Base-by-base conservation (phyloP, 2,329 filamentous ascomycete species). In the Thermothelomyces thermophilus region DNA sequence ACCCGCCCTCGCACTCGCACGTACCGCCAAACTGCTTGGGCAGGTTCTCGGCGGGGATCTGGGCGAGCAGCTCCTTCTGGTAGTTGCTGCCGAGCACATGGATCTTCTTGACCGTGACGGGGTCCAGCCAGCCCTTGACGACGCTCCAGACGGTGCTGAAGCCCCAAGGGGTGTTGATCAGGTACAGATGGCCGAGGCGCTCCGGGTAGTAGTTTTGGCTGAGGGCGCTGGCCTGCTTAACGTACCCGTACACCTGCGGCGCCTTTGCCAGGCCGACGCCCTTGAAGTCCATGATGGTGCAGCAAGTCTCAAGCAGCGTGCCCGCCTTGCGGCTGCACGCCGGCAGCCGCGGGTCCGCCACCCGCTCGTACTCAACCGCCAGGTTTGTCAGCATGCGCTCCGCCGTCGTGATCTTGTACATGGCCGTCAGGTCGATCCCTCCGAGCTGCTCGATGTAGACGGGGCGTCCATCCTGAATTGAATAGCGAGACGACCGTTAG, bases 161-260 rank as follows among this genome's bases (percentile, higher is more conserved):
- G 22, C 90, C 90, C 90, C 90, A 97, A 17, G 90, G 90, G 3
- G 91, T 88, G 72, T 98, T 98, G 82, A 98, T 96, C 62, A 98
- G 74, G 78, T 95, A 98, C 66, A 98, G 79, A 72, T 90, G 90
- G 64, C 93, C 93, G 52, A 98, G 78, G 52, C 93, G 87, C 78
- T 98, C 93, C 7, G 93, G 93, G 74, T 98, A 98, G 82, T 97
- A 95, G 80, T 97, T 95, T 73, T 97, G 93, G 58, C 88, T 95
- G 72, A 98, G 87, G 67, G 75, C 83, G 30, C 89, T 93, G 40
- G 89, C 90, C 66, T 86, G 80, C 63, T 82, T 82, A 60, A 98
- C 80, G 74, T 96, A 97, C 48, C 82, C 79, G 75, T 94, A 95
- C 51, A 96, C 91, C 54, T 86, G 85, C 55, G 82, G 79, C 37